Evolutionary conservation across 2,329 filamentous ascomycete genomes (phyloP), one percentile per base, ranked within the genome.

Genomic region (Didymellaceae sp.): DNA sequence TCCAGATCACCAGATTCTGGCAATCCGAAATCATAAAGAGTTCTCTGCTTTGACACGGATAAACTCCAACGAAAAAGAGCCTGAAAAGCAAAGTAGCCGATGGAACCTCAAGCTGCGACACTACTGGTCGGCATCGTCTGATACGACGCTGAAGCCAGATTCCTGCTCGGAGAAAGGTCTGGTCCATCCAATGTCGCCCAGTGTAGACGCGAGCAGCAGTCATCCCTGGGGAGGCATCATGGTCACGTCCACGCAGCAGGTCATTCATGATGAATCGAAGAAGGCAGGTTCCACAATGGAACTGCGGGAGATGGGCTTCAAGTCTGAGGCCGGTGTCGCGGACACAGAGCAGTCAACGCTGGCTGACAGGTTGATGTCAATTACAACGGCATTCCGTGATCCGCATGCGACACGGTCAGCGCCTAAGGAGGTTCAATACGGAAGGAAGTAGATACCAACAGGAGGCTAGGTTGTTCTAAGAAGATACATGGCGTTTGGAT

Each of bases 11-110:
- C 70, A 70, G 11, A 69, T 77, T 9, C 62, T 80, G 3, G 72
- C 71, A 4, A 73, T 73, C 11, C 72, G 74, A 32, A 78, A 79
- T 39, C 76, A 79, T 49, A 72, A 74, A 31, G 75, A 79, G 24
- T 80, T 80, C 49, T 71, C 70, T 38, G 67, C 72, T 6, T 65
- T 78, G 3, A 35, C 52, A 9, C 50, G 52, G 4, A 58, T 66
- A 25, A 26, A 53, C 1, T 45, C 53, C 5, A 46, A 35, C 22
- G 54, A 61, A 0, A 45, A 44, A 6, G 40, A 50, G 24, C 22
- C 56, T 3, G 38, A 49, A 7, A 32, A 51, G 3, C 30, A 51
- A 5, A 31, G 40, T 18, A 57, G 43, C 14, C 62, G 46, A 42
- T 67, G 61, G 62, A 52, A 57, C 2, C 47, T 33, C 13, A 44